phyloP scores from a whole-genome alignment of 805 yeast genomes.

The Jamesozyma gamospora region DNA sequence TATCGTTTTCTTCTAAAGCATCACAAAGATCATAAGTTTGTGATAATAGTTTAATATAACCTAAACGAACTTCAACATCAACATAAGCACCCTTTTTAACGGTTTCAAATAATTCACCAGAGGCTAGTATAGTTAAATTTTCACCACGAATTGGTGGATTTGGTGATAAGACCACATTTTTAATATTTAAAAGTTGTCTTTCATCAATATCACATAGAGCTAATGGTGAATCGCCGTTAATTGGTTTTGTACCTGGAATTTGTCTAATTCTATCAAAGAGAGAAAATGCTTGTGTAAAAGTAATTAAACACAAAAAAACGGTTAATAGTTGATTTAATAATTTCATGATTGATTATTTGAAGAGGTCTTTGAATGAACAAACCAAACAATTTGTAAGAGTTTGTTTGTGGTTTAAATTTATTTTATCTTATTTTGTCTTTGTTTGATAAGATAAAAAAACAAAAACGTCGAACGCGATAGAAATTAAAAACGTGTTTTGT shows the following conservation, averaged over 20 bases:
- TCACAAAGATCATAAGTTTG: slow-evolving; percentile 93
- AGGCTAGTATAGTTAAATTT: slow-evolving; percentile 69
- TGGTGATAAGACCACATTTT: slow-evolving; percentile 54
- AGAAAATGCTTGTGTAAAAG: not conserved
- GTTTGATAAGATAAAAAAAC: too few relatives aligned
- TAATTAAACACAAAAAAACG: not conserved
- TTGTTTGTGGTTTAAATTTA: too few relatives aligned
- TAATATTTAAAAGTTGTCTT: slow-evolving; percentile 55
- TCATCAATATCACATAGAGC: slow-evolving; percentile 59
- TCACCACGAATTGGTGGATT: slow-evolving; percentile 86
- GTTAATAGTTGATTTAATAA: not conserved
- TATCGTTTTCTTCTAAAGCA: slow-evolving; percentile 68
- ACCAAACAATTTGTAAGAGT: too few relatives aligned
- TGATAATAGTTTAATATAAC: slow-evolving; percentile 77
- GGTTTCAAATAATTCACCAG: slow-evolving; percentile 46
- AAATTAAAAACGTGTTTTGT: too few relatives aligned
- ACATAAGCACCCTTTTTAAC: slow-evolving; percentile 85
- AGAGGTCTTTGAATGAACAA: too few relatives aligned
- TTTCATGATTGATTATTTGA: too few relatives aligned
- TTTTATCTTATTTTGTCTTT: too few relatives aligned
- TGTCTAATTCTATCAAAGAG: not conserved
- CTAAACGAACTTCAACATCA: slow-evolving; percentile 86
- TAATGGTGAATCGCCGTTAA: slow-evolving; percentile 88
- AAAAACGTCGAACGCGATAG: too few relatives aligned
- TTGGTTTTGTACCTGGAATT: slow-evolving; percentile 39